phyloP scores from a whole-genome alignment of 2,329 filamentous ascomycete genomes.

The Periconia digitata region DNA sequence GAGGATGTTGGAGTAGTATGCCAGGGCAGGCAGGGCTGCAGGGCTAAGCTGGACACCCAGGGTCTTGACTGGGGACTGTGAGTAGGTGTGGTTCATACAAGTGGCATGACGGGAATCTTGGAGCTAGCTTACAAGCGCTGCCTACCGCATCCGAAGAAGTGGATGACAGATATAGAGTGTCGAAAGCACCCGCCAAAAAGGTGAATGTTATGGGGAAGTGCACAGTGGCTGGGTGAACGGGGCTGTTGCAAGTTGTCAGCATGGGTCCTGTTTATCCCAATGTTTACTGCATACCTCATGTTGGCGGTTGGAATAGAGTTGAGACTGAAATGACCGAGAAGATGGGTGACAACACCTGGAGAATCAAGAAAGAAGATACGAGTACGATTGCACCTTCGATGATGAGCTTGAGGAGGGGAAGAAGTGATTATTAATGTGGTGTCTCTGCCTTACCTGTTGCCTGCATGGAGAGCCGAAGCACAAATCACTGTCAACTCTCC shows the following conservation, averaged over 20 bases:
- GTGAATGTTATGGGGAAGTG: conserved; percentile 53
- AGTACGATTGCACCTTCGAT: too few relatives aligned
- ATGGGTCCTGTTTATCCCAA: background rate
- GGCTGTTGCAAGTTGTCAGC: conserved; percentile 36
- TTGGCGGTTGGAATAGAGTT: too few relatives aligned
- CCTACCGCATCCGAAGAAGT: conserved; percentile 35
- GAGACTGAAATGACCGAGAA: background rate
- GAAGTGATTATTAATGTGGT: too few relatives aligned
- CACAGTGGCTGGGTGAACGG: conserved; percentile 49
- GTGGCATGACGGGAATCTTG: background rate
- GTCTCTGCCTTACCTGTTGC: too few relatives aligned
- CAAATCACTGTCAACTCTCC: too few relatives aligned
- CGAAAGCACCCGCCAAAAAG: conserved; percentile 45
- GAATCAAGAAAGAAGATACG: too few relatives aligned
- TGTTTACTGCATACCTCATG: background rate
- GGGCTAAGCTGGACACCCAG: conserved; percentile 27
- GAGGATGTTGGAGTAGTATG: conserved; percentile 49
- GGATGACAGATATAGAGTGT: conserved; percentile 41
- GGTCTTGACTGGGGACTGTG: conserved; percentile 21
- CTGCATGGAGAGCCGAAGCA: too few relatives aligned
- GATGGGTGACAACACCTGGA: background rate
- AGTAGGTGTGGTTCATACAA: too few relatives aligned
- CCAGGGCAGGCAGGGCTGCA: conserved; percentile 40
- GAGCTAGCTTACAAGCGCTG: conserved; percentile 21
- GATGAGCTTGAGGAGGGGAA: too few relatives aligned